Percentiles rank a stretch among this genome's conserved stretches.
These are phyloP conservation scores for Neofusicoccum parvum DNA, from an alignment of 2,329 filamentous ascomycete genomes.

Conservation along the genomic window DNA sequence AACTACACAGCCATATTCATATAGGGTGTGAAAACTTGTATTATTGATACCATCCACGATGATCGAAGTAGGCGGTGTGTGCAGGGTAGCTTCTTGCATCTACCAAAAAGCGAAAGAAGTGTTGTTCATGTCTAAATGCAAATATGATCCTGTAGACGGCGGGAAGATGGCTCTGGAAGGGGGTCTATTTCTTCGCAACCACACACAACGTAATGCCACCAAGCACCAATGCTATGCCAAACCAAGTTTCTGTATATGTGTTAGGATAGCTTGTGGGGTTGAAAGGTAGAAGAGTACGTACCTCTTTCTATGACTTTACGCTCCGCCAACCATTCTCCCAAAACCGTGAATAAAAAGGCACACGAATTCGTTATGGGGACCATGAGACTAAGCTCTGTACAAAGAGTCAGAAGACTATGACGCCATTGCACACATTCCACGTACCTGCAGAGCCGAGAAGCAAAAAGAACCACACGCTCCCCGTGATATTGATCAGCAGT, in stretches of 20 bases:
- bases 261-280: conserved; percentile 20
- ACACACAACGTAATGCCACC: conserved; percentile 84
- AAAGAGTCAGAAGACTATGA: neutral
- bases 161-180: neutral
- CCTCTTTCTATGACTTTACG: conserved; percentile 84
- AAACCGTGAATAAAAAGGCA: conserved; percentile 92
- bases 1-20: neutral
- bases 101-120: too few species aligned
- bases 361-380: conserved; percentile 94
- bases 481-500: conserved; percentile 83
- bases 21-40: neutral
- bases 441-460: conserved; percentile 88
- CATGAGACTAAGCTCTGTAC: conserved; percentile 81
- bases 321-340: conserved; percentile 95
- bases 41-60: neutral
- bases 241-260: conserved; percentile 67
- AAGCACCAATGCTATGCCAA: conserved; percentile 79
- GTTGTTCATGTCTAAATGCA: neutral
- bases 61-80: too few species aligned
- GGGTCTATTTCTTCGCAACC: conserved; percentile 50
- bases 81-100: too few species aligned
- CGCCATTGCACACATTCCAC: conserved; percentile 37
- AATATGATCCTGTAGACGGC: too few species aligned
- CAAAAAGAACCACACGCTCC: conserved; percentile 95
- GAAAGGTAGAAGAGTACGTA: conserved; percentile 44